Percentiles rank a stretch among this genome's conserved stretches.
Conservation (phyloP, 768 basidiomycete species). For the Naganishia onofrii region DNA sequence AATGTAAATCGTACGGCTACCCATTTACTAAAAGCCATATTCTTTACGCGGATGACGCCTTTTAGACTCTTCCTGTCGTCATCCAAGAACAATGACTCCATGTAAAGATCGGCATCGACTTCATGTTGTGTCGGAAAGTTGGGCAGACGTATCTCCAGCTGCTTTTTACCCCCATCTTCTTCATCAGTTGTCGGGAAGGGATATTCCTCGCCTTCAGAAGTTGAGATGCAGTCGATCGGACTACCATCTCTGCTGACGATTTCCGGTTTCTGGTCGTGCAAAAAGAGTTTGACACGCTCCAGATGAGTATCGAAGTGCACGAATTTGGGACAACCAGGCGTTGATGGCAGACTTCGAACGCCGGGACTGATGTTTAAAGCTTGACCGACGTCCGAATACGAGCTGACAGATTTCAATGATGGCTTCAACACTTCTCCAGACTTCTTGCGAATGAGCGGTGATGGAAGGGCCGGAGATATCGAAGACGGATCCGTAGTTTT, state of each 20-base stretch:
- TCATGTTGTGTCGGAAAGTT: conserved; percentile 63
- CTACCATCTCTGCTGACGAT: conserved; percentile 89
- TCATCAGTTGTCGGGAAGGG: conserved; percentile 54
- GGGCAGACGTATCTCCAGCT: conserved; percentile 62
- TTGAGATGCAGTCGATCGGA: conserved; percentile 66
- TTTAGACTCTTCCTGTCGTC: conserved; percentile 58
- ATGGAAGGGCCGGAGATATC: conserved; percentile 36
- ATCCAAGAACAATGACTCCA: conserved; percentile 55
- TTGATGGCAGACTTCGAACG: conserved; percentile 68
- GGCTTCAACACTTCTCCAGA: conserved; percentile 90
- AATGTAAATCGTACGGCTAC: conserved; percentile 87
- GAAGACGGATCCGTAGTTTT: conserved; percentile 12
- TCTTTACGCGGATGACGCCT: conserved; percentile 76
- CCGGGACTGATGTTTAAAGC: conserved; percentile 53
- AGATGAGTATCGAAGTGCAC: conserved; percentile 91
- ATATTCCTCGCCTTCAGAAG: conserved; percentile 54
- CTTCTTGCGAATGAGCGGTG: conserved; percentile 75
- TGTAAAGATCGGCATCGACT: conserved; percentile 51
- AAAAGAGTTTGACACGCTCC: conserved; percentile 90
- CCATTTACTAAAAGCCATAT: conserved; percentile 82
- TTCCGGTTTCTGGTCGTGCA: conserved; percentile 89
- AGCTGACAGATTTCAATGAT: conserved; percentile 73
- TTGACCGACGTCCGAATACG: conserved; percentile 55
- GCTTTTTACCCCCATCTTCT: conserved; percentile 43
- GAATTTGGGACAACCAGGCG: conserved; percentile 69